phyloP scores from a whole-genome alignment of 257 asterid species.

The Ocimum tenuiflorum region DNA sequence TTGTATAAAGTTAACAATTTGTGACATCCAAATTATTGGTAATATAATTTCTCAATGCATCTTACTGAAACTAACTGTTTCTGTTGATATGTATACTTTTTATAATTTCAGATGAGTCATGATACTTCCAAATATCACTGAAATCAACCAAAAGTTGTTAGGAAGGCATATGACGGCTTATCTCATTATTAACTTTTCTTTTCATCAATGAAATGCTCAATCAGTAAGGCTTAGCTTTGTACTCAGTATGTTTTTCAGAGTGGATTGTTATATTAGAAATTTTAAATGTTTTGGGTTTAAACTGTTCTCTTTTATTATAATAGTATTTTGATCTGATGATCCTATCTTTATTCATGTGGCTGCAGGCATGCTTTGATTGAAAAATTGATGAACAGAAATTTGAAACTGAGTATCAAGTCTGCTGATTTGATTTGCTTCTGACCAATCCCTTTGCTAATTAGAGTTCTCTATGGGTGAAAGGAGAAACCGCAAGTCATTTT shows the following conservation, averaged over 20 bases:
- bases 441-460: constrained; percentile 33
- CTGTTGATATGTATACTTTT: neutral
- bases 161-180: neutral
- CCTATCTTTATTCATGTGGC: neutral
- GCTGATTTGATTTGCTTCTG: constrained; percentile 17
- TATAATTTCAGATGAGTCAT: neutral
- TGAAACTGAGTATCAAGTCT: neutral
- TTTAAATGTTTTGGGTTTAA: neutral
- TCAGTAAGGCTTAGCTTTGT: neutral
- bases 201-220: neutral
- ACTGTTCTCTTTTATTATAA: neutral
- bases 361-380: neutral
- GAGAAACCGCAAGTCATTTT: constrained; percentile 45
- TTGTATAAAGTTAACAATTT: neutral
- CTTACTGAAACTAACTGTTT: neutral
- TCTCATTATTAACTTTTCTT: neutral
- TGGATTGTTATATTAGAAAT: neutral
- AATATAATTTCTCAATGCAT: neutral
- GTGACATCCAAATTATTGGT: neutral
- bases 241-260: neutral
- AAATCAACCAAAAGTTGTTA: neutral
- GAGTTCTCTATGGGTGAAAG: constrained; percentile 47
- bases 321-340: neutral
- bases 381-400: neutral
- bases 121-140: neutral